Base-by-base conservation (phyloP, 345 rosid genomes). In the Cardamine chenopodiifolia region DNA sequence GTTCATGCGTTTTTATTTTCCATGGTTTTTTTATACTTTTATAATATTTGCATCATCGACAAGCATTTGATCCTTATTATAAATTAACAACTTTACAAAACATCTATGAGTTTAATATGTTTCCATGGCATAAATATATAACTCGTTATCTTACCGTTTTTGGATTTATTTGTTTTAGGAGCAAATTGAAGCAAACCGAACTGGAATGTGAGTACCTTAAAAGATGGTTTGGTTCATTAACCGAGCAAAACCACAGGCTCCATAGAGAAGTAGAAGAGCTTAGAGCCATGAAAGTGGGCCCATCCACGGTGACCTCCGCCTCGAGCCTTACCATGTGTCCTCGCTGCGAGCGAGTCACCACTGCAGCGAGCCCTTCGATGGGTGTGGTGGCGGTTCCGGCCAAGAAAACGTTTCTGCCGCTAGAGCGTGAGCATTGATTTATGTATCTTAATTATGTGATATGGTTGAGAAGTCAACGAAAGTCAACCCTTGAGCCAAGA, bases 101-200 rank as follows among this genome's bases (percentile, higher is more conserved):
- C n/a, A 26, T 50, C 53, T 61, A 5, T 20, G 45, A 64, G 29
- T 45, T 63, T 65, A 32, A 57, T 5, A 18, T 68, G 6, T 60
- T 14, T 29, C 20, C 23, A 53, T 67, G 52, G 42, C 59, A 44
- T 34, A 49, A 31, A 48, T 57, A 53, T 64, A 65, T 65, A 57
- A 54, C 29, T 42, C 28, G 13, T 23, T 12, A 22, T 12, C 52
- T 22, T 47, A 1, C 8, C 54, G 0, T 22, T 17, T 8, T 59
- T 39, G 57, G 56, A 13, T 65, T 65, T 58, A 62, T 52, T 48
- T 48, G 56, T 57, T 31, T n/a, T 82, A 95, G 99, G 92, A 88
- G 97, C 85, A 95, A 95, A 83, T 68, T 90, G 81, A 95, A 92
- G 82, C 99, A 95, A 79, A 95, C 97, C 17, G 99, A 92, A 74